phyloP scores from a whole-genome alignment of 805 yeast genomes.

The Cyberlindnera americana region DNA sequence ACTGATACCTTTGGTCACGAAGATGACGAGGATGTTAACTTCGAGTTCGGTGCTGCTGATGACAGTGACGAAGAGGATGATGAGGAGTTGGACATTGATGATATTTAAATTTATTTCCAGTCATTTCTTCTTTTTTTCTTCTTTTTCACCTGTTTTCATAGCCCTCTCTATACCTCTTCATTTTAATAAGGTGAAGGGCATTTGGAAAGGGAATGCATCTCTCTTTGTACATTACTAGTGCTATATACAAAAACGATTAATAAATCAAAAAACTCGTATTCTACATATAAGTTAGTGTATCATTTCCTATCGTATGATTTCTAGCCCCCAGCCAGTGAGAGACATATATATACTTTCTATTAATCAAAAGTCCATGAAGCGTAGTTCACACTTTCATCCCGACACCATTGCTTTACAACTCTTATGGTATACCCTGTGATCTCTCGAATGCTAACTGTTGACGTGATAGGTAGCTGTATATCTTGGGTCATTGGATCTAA shows the following conservation, averaged over 20 bases:
- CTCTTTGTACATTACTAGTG: not conserved
- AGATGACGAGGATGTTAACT: slow-evolving; percentile 95
- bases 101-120: slow-evolving; percentile 50
- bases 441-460: slow-evolving; percentile 1
- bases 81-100: slow-evolving; percentile 85
- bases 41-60: slow-evolving; percentile 94
- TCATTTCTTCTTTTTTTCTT: not conserved
- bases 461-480: slow-evolving; percentile 3
- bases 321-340: not conserved
- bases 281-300: no score
- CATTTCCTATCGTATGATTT: no score
- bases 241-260: slow-evolving; percentile 2
- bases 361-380: slow-evolving; percentile 8
- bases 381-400: slow-evolving; percentile 5
- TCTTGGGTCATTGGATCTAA: slow-evolving; percentile 5
- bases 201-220: slow-evolving; percentile 1
- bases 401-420: slow-evolving; percentile 16
- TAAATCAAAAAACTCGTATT: no score
- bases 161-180: not conserved
- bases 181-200: no score
- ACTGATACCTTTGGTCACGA: slow-evolving; percentile 96
- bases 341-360: not conserved
- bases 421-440: slow-evolving; percentile 7
- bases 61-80: slow-evolving; percentile 71
- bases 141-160: not conserved